Base-by-base conservation (phyloP, 2,329 filamentous ascomycete genomes). In the Botrytis cinerea region DNA sequence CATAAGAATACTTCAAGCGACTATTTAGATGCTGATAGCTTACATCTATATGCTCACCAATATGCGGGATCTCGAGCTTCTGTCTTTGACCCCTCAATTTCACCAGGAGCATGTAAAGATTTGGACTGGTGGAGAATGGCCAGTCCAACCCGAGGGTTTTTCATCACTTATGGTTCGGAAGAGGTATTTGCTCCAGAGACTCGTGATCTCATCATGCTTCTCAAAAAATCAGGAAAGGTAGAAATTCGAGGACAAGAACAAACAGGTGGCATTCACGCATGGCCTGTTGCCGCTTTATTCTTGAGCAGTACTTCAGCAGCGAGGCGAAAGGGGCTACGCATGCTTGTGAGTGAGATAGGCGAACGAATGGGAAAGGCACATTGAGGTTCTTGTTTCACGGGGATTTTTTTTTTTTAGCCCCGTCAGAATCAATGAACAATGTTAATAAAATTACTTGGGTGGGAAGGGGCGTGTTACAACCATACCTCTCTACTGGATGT, bases 171-270 rank as follows among this genome's bases (percentile, higher is more conserved):
- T 78, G 93, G 93, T 0, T 87, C 88, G 1, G 92, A 95, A 80
- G 94, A 97, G 81, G 90, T 96, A 0, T 90, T 97, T 76, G 90
- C 89, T 1, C 87, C 89, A 0, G 92, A 94, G 76, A 91, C 93
- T 28, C 84, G 88, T 76, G 84, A 86, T 38, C 83, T 94, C 74
- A 84, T 92, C 20, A 81, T 82, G 20, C 82, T 87, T 45, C 84
- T 93, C 73, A 83, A 85, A 73, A 85, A 85, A 68, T 84, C 86
- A 22, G 82, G 88, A 48, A 85, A 74, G 84, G 76, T 77, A 1
- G 62, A 86, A 32, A 70, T 71, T 10, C 59, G 43, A 71, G 85
- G n/a, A 25, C 70, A 75, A 78, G 88, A 89, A 78, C 89, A 93
- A 76, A 82, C 85, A 43, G 91, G 88, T 22, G 90, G 89, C 4